These are phyloP conservation scores for Fusarium nelsonii DNA, from an alignment of 2,329 filamentous ascomycete species.

Conservation along the genomic window DNA sequence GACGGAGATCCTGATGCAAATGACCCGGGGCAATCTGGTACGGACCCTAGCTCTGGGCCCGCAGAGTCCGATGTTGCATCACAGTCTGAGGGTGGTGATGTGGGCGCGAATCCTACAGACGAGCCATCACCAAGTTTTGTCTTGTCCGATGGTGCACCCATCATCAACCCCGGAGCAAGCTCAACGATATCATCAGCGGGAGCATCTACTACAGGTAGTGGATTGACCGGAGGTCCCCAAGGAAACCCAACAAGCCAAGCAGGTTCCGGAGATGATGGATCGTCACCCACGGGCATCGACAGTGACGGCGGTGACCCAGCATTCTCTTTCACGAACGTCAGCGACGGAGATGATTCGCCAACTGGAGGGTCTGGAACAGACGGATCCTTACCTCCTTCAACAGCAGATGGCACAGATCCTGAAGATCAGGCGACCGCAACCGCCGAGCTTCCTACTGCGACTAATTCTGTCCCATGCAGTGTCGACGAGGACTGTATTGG, in stretches of 20 bases:
- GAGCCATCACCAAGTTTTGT: not conserved
- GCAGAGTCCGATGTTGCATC: not conserved
- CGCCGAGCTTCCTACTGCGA: not conserved
- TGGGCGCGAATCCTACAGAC: not conserved
- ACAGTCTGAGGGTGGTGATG: not conserved
- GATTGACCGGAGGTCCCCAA: not conserved
- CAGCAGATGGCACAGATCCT: not conserved
- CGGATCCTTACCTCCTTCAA: not conserved
- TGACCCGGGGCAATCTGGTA: not conserved
- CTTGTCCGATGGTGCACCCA: slow-evolving; percentile 1
- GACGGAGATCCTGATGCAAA: not conserved
- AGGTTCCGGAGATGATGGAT: not conserved
- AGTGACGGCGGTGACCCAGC: not conserved
- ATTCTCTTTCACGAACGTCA: not conserved
- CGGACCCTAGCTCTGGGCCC: not conserved
- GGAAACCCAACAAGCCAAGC: not conserved
- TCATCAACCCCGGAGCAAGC: not conserved
- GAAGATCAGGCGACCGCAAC: slow-evolving; percentile 7
- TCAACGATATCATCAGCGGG: not conserved
- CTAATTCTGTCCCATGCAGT: not conserved
- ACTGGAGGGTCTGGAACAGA: not conserved
- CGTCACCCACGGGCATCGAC: not conserved
- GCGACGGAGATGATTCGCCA: not conserved
- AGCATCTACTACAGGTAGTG: not conserved
- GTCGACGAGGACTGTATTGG: slow-evolving; percentile 16